Evolutionary conservation across 1,284 basidiomycete genomes (phyloP).

Genomic region (Rhodotorula mucilaginosa): DNA sequence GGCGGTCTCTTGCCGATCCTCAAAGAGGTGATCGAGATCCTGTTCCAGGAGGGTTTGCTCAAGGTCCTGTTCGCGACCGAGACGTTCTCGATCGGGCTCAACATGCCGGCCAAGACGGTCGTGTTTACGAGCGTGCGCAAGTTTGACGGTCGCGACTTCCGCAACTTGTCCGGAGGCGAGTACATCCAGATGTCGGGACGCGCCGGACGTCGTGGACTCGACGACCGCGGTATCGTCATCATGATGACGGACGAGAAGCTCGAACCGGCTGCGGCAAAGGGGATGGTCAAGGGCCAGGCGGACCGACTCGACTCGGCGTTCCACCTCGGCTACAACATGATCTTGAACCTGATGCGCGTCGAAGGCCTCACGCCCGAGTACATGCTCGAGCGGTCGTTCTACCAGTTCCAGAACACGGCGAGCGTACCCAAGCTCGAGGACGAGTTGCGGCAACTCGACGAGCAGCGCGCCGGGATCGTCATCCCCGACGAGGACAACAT

Average conservation of each 20-base stretch:
- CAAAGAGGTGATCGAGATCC: conserved; percentile 98
- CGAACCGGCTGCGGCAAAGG: conserved; percentile 86
- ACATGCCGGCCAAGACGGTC: conserved; percentile 99
- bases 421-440: conserved; percentile 83
- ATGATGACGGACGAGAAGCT: conserved; percentile 99
- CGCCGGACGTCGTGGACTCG: conserved; percentile 92
- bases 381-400: conserved; percentile 97
- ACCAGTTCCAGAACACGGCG: conserved; percentile 93
- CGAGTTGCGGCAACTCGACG: conserved; percentile 75
- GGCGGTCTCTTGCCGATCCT: conserved; percentile 95
- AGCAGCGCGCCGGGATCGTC: conserved; percentile 62
- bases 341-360: conserved; percentile 96
- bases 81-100: conserved; percentile 98
- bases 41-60: conserved; percentile 99
- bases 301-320: conserved; percentile 97
- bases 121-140: conserved; percentile 91
- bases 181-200: conserved; percentile 99
- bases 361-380: conserved; percentile 98
- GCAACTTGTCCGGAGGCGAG: conserved; percentile 80
- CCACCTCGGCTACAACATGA: conserved; percentile 99
- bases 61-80: conserved; percentile 99
- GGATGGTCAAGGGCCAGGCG: conserved; percentile 98
- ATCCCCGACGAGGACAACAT: conserved; percentile 82
- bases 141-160: conserved; percentile 96
- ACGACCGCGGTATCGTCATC: conserved; percentile 98